These are phyloP conservation scores for Bryum argenteum DNA, from an alignment of 225 moss, liverwort and hornwort genomes.

Conservation along the genomic window DNA sequence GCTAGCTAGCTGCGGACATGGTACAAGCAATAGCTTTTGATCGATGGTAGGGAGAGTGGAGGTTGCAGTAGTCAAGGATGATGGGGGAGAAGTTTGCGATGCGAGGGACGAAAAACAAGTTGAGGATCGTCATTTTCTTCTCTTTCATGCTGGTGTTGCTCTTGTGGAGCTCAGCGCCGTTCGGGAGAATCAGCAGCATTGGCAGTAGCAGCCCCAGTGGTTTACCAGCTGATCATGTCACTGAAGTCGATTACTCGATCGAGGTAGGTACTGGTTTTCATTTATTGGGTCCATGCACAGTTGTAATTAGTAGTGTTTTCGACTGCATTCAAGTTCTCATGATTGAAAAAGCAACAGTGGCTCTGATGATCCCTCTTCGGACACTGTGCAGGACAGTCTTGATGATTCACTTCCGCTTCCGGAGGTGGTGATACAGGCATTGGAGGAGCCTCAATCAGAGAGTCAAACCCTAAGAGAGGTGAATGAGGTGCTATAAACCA, in stretches of 20 bases:
- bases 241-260: neutral
- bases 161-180: constrained; percentile 26
- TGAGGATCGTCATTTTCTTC: constrained; percentile 22
- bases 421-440: too few species aligned
- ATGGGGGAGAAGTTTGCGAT: constrained; percentile 37
- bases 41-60: too few species aligned
- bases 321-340: neutral
- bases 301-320: neutral
- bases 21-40: too few species aligned
- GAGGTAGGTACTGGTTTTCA: constrained; percentile 8
- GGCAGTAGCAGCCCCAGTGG: neutral
- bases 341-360: neutral
- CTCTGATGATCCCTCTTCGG: neutral
- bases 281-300: too few species aligned
- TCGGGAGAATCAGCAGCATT: neutral
- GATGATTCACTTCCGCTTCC: neutral
- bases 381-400: constrained; percentile 25
- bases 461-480: neutral
- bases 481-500: too few species aligned
- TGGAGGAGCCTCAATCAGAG: neutral
- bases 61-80: too few species aligned
- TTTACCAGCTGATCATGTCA: neutral
- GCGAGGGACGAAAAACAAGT: constrained; percentile 27
- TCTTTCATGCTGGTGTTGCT: constrained; percentile 30
- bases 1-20: too few species aligned